Percentiles rank a stretch among this genome's conserved stretches.
Conservation (phyloP, 1,139 yeast species). For the Blastobotrys serpentis region DNA sequence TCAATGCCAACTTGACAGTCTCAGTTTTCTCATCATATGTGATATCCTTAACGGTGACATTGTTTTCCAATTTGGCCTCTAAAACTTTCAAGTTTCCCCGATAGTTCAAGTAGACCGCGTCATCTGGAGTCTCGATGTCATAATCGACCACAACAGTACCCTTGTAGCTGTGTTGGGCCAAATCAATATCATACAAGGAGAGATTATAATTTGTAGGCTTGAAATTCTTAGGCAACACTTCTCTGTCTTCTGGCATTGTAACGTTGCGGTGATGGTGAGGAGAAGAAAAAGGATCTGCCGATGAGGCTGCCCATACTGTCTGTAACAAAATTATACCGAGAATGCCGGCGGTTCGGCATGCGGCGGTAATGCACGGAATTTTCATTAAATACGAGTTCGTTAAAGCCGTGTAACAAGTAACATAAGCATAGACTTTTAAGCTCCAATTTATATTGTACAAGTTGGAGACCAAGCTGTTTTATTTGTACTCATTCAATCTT, state of each 20-base stretch:
- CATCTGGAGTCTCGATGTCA: constrained; percentile 44
- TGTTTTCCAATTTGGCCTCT: constrained; percentile 24
- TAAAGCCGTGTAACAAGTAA: too few relatives aligned
- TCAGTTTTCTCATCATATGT: constrained; percentile 35
- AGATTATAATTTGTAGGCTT: constrained; percentile 49
- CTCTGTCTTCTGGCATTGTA: constrained; percentile 42
- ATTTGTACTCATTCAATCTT: too few relatives aligned
- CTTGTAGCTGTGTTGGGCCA: constrained; percentile 50
- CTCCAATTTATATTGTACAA: too few relatives aligned
- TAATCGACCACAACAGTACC: constrained; percentile 53
- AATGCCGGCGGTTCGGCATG: constrained; percentile 5
- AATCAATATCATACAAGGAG: constrained; percentile 45
- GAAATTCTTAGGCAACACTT: constrained; percentile 54
- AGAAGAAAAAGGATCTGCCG: neutral
- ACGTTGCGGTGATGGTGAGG: constrained; percentile 7
- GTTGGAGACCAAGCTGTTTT: too few relatives aligned
- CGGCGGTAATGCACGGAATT: neutral
- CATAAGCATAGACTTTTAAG: too few relatives aligned
- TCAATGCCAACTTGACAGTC: constrained; percentile 35
- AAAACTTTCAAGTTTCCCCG: constrained; percentile 26
- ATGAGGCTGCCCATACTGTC: neutral
- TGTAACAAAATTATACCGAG: neutral
- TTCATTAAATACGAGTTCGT: neutral
- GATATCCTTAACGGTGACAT: constrained; percentile 27
- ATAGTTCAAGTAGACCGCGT: constrained; percentile 35